Base-by-base conservation (phyloP, 208 protist genomes). In the Trypanosoma lewisi region DNA sequence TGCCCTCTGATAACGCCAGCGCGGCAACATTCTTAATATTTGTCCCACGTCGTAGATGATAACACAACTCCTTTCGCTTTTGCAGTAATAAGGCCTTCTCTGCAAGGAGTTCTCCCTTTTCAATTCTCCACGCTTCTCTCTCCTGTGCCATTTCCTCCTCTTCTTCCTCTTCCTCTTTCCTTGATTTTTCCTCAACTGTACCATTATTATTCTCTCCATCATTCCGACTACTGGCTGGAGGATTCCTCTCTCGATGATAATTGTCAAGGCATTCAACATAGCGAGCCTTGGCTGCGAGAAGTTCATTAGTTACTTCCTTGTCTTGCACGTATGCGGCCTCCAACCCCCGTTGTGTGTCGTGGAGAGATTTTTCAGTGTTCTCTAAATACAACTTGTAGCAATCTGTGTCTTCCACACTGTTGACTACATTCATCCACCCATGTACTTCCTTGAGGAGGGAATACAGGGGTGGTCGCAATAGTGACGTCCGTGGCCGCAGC, bases 1-100 rank as follows among this genome's bases (percentile, higher is more conserved):
- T 54, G 31, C 77, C 57, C 21, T 51, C 37, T 34, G 66, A 77
- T 1, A 71, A 65, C 31, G 68, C 51, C 12, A 80, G 39, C 7
- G 31, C 31, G 47, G 61, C 56, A 25, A 88, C 57, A 55, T 63
- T 63, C 64, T 89, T 93, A 69, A 88, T 87, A 63, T 89, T 86
- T 52, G 76, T 87, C n/a, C 77, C 81, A 27, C 81, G 78, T 2
- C 73, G 73, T 49, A 85, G 39, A 57, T 89, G 83, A 48, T 69
- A 75, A 36, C 65, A 42, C 21, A 89, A 67, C 27, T 91, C 84
- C 16, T 75, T 62, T 9, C 66, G 61, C 48, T 71, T 61, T 57
- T 73, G 67, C 23, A 73, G 48, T 41, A 86, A 30, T 19, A 55
- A 37, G 0, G 52, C 58, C 60, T 73, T 70, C 39, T 80, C 63